Percentiles rank a stretch among this genome's conserved stretches.
phyloP scores from a whole-genome alignment of 2,329 filamentous ascomycete species.

The Dactylellina leptospora region DNA sequence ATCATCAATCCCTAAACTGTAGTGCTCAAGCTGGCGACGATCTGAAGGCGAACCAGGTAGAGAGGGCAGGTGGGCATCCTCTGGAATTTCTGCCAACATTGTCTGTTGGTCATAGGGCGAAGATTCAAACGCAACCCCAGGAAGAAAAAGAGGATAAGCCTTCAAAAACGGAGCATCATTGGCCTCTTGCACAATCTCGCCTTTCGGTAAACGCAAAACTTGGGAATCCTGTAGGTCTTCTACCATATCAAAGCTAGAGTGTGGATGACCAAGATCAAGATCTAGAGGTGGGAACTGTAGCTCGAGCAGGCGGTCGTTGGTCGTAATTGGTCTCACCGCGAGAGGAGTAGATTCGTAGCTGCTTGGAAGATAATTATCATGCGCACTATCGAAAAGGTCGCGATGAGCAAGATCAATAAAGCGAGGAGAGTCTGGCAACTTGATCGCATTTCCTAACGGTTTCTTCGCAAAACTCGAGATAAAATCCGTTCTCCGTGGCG shows the following conservation, averaged over 20 bases:
- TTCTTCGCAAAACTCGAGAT: too few relatives aligned
- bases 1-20: neutral
- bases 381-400: too few relatives aligned
- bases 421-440: conserved; percentile 16
- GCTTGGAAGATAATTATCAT: conserved; percentile 8
- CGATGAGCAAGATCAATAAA: neutral
- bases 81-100: neutral
- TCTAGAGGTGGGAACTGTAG: neutral
- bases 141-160: neutral
- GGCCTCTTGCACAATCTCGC: neutral
- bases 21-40: neutral
- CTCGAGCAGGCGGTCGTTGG: too few relatives aligned
- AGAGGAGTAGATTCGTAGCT: conserved; percentile 12
- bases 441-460: neutral
- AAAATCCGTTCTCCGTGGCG: too few relatives aligned
- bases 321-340: neutral
- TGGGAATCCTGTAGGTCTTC: neutral
- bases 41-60: conserved; percentile 28
- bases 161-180: neutral
- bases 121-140: too few relatives aligned
- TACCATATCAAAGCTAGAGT: neutral
- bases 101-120: neutral
- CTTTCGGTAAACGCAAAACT: neutral
- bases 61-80: neutral
- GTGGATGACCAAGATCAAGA: neutral